phyloP scores from a whole-genome alignment of 139 green algal genomes.

The Chlorella vulgaris region DNA sequence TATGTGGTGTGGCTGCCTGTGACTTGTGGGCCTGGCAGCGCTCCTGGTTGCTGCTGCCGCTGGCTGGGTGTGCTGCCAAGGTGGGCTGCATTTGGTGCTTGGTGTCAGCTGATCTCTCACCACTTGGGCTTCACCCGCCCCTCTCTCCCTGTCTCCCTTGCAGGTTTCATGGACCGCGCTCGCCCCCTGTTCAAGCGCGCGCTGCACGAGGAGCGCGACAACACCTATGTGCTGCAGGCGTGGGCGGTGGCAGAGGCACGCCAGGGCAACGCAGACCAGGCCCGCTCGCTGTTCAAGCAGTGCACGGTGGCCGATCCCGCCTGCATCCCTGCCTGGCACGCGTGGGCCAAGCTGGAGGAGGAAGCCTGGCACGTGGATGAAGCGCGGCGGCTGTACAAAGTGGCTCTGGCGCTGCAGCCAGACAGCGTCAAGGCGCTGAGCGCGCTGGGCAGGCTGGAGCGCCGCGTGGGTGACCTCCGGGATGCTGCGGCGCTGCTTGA shows the following conservation, averaged over 20 bases:
- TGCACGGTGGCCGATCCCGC: constrained; percentile 35
- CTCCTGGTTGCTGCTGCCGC: too few species aligned
- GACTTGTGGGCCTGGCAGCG: too few species aligned
- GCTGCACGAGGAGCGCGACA: constrained; percentile 54
- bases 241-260: constrained; percentile 56
- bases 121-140: not conserved
- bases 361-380: constrained; percentile 34
- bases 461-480: constrained; percentile 35
- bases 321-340: constrained; percentile 42
- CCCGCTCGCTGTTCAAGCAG: constrained; percentile 39
- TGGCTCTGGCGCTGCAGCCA: constrained; percentile 41
- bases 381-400: constrained; percentile 48
- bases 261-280: constrained; percentile 3
- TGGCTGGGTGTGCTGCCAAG: too few species aligned
- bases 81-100: not conserved
- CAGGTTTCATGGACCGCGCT: constrained; percentile 45
- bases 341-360: constrained; percentile 55
- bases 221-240: constrained; percentile 62
- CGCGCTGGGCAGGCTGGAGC: constrained; percentile 48
- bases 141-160: not conserved
- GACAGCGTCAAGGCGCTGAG: constrained; percentile 32
- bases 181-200: constrained; percentile 58
- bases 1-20: too few species aligned
- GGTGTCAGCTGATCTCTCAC: not conserved
- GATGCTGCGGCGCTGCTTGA: constrained; percentile 35